phyloP scores from a whole-genome alignment of 306 rosid genomes.

The Leucaena leucocephala region DNA sequence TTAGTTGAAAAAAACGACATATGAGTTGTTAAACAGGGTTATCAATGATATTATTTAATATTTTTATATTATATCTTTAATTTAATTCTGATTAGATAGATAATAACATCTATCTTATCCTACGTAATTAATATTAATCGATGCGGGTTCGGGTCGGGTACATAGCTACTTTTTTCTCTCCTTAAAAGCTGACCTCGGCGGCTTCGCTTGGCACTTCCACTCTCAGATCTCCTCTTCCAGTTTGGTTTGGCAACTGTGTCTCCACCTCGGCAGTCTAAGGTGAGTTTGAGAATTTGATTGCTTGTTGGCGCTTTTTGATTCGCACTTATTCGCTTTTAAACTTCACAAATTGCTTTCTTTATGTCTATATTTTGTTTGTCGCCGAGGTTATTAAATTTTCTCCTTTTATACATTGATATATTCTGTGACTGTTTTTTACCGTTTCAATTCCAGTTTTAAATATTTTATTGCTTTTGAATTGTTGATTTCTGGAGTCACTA shows the following conservation, averaged over 20 bases:
- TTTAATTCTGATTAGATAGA: too few relatives aligned
- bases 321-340: background rate
- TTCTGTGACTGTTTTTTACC: background rate
- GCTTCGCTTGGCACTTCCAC: background rate
- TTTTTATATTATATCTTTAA: too few relatives aligned
- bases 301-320: background rate
- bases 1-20: too few relatives aligned
- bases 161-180: background rate
- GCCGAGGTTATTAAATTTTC: background rate
- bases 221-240: background rate
- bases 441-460: background rate
- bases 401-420: background rate
- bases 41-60: too few relatives aligned
- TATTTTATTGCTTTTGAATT: background rate
- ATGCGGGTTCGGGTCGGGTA: constrained; percentile 9
- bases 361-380: background rate
- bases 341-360: background rate
- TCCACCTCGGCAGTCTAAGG: background rate
- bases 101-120: too few relatives aligned
- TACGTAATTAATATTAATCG: too few relatives aligned
- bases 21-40: too few relatives aligned
- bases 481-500: background rate
- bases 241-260: background rate
- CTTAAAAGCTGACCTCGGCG: background rate
- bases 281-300: background rate